phyloP scores from a whole-genome alignment of 768 basidiomycete species.

The Amanita pseudoporphyria region DNA sequence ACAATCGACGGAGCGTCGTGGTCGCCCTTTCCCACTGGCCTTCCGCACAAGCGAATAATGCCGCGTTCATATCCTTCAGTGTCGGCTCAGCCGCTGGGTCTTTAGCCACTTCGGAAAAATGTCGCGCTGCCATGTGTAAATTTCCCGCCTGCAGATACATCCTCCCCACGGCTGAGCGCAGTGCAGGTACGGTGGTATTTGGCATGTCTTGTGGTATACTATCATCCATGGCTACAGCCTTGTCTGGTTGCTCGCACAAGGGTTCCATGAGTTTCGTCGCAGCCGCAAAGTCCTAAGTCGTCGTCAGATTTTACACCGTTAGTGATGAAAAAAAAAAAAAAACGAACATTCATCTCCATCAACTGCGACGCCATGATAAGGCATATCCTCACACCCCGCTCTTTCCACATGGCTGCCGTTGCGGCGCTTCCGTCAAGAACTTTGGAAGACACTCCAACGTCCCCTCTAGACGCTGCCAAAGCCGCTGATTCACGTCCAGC shows the following conservation, averaged over 20 bases:
- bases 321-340: not conserved
- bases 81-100: conserved; percentile 34
- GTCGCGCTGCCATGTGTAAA: conserved; percentile 43
- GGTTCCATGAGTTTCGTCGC: conserved; percentile 62
- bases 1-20: conserved; percentile 29
- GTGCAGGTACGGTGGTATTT: conserved; percentile 33
- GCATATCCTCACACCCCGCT: conserved; percentile 65
- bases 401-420: conserved; percentile 67
- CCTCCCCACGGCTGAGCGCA: conserved; percentile 63
- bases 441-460: not conserved
- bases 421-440: conserved; percentile 18
- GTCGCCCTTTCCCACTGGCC: conserved; percentile 60
- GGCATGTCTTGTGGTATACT: not conserved
- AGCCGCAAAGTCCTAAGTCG: conserved; percentile 54
- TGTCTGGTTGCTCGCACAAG: conserved; percentile 37
- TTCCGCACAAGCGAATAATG: conserved; percentile 53
- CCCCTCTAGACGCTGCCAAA: not conserved
- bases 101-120: conserved; percentile 42
- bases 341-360: conserved; percentile 70
- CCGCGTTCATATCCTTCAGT: conserved; percentile 52
- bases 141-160: conserved; percentile 71
- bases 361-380: conserved; percentile 76
- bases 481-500: conserved; percentile 12
- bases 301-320: not conserved
- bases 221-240: not conserved